Base-by-base conservation (phyloP, 192 early-diverging fungal species). In the Phlyctochytrium arcticum region DNA sequence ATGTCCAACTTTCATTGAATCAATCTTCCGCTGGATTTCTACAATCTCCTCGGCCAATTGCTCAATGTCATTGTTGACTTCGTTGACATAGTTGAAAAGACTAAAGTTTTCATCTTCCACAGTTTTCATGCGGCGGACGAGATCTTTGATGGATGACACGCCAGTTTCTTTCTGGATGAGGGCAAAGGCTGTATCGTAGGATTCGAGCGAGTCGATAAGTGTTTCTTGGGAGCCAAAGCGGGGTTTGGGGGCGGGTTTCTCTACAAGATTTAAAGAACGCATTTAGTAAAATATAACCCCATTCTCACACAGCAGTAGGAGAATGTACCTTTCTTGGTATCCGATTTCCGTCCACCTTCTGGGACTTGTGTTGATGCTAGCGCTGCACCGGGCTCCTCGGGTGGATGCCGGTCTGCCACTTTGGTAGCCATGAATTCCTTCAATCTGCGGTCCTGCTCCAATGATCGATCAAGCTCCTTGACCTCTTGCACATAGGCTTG, bases 51-150 rank as follows among this genome's bases (percentile, higher is more conserved):
- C 81, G 31, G 72, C 79, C 42, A 72, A 44, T 57, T 75, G 66
- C 69, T 85, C 84, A 50, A 81, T 78, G 54, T 84, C 81, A 60
- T 85, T 83, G 64, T 84, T 83, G 50, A 84, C 66, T 63, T 84
- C 82, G 62, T 84, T 85, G 60, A 85, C 84, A 68, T 85, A 83
- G 69, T 85, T 85, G 70, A 85, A 85, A 59, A 85, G 76, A 17
- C 77, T 80, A 70, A 85, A 85, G 73, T 81, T 84, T 50, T 83
- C 71, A 60, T 85, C 84, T 62, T 85, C 84, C 4, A 85, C 70
- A 8, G 77, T 76, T 48, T 76, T 81, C 70, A 85, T 84, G 9
- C 79, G 67, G 42, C 71, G 49, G 8, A 85, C 80, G 9, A 85
- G 73, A 39, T 84, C 84, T 31, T 71, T 70, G 15, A 85, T 76